phyloP scores from a whole-genome alignment of 176 grass and related monocot genomes.

The Phoenix dactylifera region DNA sequence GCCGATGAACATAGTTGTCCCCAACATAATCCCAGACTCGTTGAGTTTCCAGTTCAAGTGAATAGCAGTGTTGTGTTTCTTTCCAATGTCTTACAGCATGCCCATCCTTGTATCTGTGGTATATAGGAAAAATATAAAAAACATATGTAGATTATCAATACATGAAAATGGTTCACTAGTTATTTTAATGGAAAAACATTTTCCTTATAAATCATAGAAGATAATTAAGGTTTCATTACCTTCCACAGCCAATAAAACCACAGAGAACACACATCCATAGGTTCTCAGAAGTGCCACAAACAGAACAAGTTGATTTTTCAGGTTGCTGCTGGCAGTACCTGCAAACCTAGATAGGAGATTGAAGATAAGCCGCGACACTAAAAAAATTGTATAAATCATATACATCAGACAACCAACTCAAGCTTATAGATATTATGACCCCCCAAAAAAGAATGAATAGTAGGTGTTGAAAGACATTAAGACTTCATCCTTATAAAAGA shows the following conservation, averaged over 20 bases:
- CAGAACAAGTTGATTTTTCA: constrained; percentile 78
- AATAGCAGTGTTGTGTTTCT: constrained; percentile 92
- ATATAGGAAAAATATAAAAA: too few relatives aligned
- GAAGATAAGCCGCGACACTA: neutral
- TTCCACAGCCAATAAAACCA: constrained; percentile 94
- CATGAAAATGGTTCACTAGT: too few relatives aligned
- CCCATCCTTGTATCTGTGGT: constrained; percentile 67
- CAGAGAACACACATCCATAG: constrained; percentile 97
- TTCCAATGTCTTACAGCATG: constrained; percentile 88
- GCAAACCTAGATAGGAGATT: constrained; percentile 57
- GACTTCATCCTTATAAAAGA: too few relatives aligned
- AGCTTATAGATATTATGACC: too few relatives aligned
- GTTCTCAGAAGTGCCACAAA: constrained; percentile 74
- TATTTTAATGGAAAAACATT: neutral
- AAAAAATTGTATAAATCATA: too few relatives aligned
- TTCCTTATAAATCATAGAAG: neutral
- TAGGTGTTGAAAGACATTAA: too few relatives aligned
- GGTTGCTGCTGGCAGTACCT: constrained; percentile 97
- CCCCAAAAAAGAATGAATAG: too few relatives aligned
- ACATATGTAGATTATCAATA: too few relatives aligned
- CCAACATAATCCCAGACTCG: constrained; percentile 99
- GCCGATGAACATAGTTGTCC: constrained; percentile 87
- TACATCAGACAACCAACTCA: too few relatives aligned
- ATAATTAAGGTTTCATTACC: constrained; percentile 25
- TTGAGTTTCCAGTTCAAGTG: constrained; percentile 94